Percentiles rank a stretch among this genome's conserved stretches.
phyloP scores from a whole-genome alignment of 495 filamentous ascomycete genomes.

The Aspergillus kassunensis region DNA sequence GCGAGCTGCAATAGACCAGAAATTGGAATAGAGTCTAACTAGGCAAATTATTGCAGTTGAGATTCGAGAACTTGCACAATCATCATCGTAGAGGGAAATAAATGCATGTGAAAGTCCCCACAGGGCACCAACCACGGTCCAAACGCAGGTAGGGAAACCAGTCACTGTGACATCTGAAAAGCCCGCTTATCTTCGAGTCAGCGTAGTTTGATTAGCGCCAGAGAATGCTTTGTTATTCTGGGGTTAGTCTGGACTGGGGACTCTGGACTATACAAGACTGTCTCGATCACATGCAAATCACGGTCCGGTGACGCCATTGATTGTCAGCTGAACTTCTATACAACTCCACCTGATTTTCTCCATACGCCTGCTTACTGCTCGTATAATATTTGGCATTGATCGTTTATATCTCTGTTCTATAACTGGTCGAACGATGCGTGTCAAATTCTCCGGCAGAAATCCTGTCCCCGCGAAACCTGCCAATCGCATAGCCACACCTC shows the following conservation, averaged over 20 bases:
- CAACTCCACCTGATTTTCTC: not conserved
- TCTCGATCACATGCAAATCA: constrained; percentile 1
- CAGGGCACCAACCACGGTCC: constrained; percentile 6
- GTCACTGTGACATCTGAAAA: too few relatives aligned
- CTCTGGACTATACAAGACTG: too few relatives aligned
- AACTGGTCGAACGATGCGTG: not conserved
- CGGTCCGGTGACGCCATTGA: not conserved
- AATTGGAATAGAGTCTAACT: too few relatives aligned
- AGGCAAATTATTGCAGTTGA: too few relatives aligned
- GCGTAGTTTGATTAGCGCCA: not conserved
- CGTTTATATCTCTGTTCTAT: not conserved
- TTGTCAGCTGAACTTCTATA: constrained; percentile 2
- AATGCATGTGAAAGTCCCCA: constrained; percentile 35
- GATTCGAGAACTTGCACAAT: too few relatives aligned
- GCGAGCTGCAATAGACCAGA: not conserved
- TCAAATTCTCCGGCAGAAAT: constrained; percentile 59
- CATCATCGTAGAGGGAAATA: constrained; percentile 7
- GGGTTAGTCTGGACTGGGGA: too few relatives aligned
- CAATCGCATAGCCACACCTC: constrained; percentile 78
- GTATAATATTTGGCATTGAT: too few relatives aligned
- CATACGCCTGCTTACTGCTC: not conserved
- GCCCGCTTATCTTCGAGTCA: not conserved
- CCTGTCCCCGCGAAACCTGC: constrained; percentile 72
- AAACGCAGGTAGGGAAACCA: not conserved
- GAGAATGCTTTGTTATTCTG: not conserved